These are phyloP conservation scores for Leccinum pachyderme DNA, from an alignment of 1,284 basidiomycete genomes.

Conservation along the genomic window DNA sequence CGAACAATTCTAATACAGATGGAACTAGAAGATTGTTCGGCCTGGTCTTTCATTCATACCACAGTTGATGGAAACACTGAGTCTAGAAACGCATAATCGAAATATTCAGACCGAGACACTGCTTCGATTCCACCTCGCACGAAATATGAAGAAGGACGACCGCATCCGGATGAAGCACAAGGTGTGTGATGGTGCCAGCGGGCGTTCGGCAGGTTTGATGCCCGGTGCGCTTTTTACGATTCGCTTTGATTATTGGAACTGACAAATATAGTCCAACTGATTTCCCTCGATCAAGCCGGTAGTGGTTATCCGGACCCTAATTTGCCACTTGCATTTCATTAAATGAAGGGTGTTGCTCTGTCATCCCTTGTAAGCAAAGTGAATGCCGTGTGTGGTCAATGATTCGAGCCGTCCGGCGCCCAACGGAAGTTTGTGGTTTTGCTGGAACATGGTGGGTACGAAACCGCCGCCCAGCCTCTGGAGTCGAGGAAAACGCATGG, in stretches of 20 bases:
- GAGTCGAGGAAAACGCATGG: slow-evolving; percentile 2
- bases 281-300: slow-evolving; percentile 17
- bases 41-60: not conserved
- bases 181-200: slow-evolving; percentile 12
- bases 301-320: slow-evolving; percentile 23
- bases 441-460: slow-evolving; percentile 12
- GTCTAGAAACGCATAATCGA: slow-evolving; percentile 5
- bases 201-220: slow-evolving; percentile 16
- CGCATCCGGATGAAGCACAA: slow-evolving; percentile 7
- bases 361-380: slow-evolving; percentile 11
- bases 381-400: slow-evolving; percentile 11
- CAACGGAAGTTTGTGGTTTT: slow-evolving; percentile 10
- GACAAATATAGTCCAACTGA: slow-evolving; percentile 22
- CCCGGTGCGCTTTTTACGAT: slow-evolving; percentile 11
- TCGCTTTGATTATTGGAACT: slow-evolving; percentile 8
- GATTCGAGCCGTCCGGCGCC: slow-evolving; percentile 3
- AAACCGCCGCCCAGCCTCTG: slow-evolving; percentile 2
- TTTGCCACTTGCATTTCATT: slow-evolving; percentile 20
- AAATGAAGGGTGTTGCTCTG: slow-evolving; percentile 12
- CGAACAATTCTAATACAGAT: slow-evolving; percentile 11
- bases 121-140: slow-evolving; percentile 11
- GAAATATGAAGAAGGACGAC: slow-evolving; percentile 2
- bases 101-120: slow-evolving; percentile 1
- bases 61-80: slow-evolving; percentile 3
- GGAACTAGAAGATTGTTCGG: slow-evolving; percentile 10